A percentile compares a stretch with the other conserved stretches of the same genome.
Conservation (phyloP, 2,329 filamentous ascomycete genomes). For the Capronia coronata region DNA sequence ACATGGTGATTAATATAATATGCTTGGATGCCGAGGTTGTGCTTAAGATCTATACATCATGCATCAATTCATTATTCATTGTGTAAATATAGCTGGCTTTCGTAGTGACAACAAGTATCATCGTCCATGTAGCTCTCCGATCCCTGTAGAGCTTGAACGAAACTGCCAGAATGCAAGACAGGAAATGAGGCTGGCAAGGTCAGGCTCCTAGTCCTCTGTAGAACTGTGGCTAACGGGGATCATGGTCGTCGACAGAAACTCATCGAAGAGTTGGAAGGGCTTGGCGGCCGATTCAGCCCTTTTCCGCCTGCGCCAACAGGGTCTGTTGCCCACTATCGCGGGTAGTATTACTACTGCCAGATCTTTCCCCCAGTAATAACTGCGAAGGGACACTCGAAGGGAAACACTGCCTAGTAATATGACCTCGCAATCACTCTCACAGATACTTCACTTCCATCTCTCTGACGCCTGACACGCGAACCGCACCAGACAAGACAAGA, state of each 20-base stretch:
- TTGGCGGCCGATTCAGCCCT: neutral
- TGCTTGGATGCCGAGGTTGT: no score
- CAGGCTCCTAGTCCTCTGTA: no score
- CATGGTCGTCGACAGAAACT: conserved; percentile 1
- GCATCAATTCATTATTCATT: no score
- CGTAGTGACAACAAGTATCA: neutral
- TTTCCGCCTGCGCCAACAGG: neutral
- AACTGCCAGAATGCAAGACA: neutral
- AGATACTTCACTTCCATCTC: neutral
- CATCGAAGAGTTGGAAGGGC: neutral
- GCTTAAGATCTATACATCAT: no score
- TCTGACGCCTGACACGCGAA: neutral
- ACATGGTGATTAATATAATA: no score
- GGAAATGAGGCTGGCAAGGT: neutral
- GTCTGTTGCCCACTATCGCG: neutral
- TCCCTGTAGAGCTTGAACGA: neutral
- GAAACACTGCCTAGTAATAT: neutral
- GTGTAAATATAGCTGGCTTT: no score
- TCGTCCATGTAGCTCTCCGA: neutral
- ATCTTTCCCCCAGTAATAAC: neutral
- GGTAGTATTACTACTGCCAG: neutral
- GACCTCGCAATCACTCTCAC: neutral
- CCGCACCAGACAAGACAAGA: neutral
- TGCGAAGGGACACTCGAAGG: neutral
- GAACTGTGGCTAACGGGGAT: no score